These are phyloP conservation scores for Colletotrichum simmondsii DNA, from an alignment of 2,329 filamentous ascomycete genomes.

Conservation along the genomic window DNA sequence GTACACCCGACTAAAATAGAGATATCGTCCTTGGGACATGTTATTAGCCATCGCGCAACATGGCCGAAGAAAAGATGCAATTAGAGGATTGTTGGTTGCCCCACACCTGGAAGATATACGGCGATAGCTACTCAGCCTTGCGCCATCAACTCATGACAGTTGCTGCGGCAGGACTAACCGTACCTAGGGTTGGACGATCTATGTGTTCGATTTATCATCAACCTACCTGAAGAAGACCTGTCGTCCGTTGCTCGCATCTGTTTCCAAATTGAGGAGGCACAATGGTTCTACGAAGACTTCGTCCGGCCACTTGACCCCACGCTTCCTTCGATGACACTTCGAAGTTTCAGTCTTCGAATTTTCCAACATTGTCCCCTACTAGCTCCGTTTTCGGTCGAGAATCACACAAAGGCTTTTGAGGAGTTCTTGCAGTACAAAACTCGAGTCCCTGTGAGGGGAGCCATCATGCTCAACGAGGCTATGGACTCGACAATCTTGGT, in stretches of 20 bases:
- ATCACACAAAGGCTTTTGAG: constrained; percentile 86
- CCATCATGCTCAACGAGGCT: constrained; percentile 90
- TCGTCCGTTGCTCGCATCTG: constrained; percentile 92
- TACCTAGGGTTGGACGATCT: constrained; percentile 90
- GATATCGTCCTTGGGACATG: constrained; percentile 13
- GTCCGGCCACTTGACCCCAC: constrained; percentile 88
- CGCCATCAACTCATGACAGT: background rate
- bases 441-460: constrained; percentile 90
- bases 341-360: constrained; percentile 87
- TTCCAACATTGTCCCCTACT: constrained; percentile 95
- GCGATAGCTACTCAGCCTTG: constrained; percentile 33
- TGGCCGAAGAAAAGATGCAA: constrained; percentile 83
- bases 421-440: constrained; percentile 96
- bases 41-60: constrained; percentile 58
- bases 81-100: constrained; percentile 82
- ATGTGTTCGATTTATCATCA: constrained; percentile 97
- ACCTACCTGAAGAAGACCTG: constrained; percentile 91
- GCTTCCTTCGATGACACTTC: constrained; percentile 86
- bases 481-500: constrained; percentile 96
- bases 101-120: constrained; percentile 1
- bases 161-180: constrained; percentile 30
- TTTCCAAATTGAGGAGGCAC: constrained; percentile 98
- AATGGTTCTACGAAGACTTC: constrained; percentile 99
- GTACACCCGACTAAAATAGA: constrained; percentile 16
- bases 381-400: constrained; percentile 80